These are phyloP conservation scores for Schizophyllum commune DNA, from an alignment of 1,284 basidiomycete genomes.

Conservation along the genomic window DNA sequence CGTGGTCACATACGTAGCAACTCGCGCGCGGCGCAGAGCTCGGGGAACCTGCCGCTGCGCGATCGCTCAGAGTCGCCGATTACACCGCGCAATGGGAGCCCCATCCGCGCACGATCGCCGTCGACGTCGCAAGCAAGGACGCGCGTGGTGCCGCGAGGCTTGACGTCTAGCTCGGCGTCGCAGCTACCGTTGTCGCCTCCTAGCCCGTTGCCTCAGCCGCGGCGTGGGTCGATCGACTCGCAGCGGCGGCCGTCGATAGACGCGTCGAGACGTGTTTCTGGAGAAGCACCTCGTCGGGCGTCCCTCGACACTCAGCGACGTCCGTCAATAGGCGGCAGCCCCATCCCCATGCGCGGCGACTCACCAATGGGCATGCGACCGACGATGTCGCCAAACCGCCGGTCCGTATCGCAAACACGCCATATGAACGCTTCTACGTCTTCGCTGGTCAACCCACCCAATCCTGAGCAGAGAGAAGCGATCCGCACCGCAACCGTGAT, in stretches of 20 bases:
- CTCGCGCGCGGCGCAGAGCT: constrained; percentile 28
- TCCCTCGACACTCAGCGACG: constrained; percentile 14
- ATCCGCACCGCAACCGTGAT: constrained; percentile 51
- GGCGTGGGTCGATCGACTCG: constrained; percentile 19
- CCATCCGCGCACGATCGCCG: constrained; percentile 28
- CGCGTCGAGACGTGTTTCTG: constrained; percentile 18
- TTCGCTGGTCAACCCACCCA: constrained; percentile 35
- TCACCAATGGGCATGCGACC: constrained; percentile 18
- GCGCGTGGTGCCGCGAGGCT: constrained; percentile 22
- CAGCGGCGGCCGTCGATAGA: constrained; percentile 26
- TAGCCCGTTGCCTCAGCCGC: constrained; percentile 18
- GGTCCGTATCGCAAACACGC: constrained; percentile 36
- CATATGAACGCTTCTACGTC: constrained; percentile 46
- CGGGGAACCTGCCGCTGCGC: constrained; percentile 31
- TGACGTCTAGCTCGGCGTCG: constrained; percentile 26
- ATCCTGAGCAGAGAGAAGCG: constrained; percentile 50
- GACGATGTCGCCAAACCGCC: constrained; percentile 34
- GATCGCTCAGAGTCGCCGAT: constrained; percentile 22
- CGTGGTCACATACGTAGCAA: constrained; percentile 30
- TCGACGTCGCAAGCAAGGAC: constrained; percentile 11
- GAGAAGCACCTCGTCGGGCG: constrained; percentile 21
- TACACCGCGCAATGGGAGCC: neutral
- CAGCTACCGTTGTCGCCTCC: constrained; percentile 24
- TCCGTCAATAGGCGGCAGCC: constrained; percentile 14
- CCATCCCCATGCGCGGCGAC: constrained; percentile 20